Percentiles rank a stretch among this genome's conserved stretches.
These are phyloP conservation scores for Malus fusca DNA, from an alignment of 306 rosid species.

Conservation along the genomic window DNA sequence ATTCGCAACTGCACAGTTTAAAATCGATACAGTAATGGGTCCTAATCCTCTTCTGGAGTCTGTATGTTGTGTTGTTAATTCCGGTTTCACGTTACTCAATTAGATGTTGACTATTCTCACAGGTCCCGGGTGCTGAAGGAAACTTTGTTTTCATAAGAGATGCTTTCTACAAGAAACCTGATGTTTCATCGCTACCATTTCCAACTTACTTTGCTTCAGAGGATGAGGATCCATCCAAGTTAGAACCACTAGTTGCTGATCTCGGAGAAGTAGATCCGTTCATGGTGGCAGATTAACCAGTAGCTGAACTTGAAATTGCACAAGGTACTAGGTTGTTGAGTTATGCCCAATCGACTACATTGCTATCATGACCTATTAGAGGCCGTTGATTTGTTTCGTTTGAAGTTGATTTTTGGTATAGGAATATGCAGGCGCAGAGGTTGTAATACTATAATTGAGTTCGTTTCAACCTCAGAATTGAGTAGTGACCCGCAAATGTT, in stretches of 20 bases:
- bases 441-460: background rate
- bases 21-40: background rate
- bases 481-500: background rate
- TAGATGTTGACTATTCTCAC: slow-evolving; percentile 15
- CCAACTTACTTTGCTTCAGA: slow-evolving; percentile 72
- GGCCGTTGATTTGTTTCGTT: background rate
- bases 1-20: background rate
- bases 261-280: slow-evolving; percentile 93
- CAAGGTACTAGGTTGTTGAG: background rate
- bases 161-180: slow-evolving; percentile 65
- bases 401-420: background rate
- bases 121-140: slow-evolving; percentile 97
- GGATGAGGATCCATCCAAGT: slow-evolving; percentile 42
- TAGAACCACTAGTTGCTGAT: slow-evolving; percentile 72
- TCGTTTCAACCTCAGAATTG: slow-evolving; percentile 11
- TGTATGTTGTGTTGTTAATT: background rate
- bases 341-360: slow-evolving; percentile 1
- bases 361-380: background rate
- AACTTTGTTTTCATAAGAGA: slow-evolving; percentile 88
- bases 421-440: slow-evolving; percentile 2
- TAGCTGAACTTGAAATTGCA: background rate
- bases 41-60: background rate
- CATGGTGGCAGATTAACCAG: slow-evolving; percentile 58
- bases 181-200: slow-evolving; percentile 64
- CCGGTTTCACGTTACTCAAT: slow-evolving; percentile 2